Percentiles rank a stretch among this genome's conserved stretches.
Evolutionary conservation across 768 basidiomycete genomes (phyloP).

Genomic region (Rhodosporidiobolus sp.): DNA sequence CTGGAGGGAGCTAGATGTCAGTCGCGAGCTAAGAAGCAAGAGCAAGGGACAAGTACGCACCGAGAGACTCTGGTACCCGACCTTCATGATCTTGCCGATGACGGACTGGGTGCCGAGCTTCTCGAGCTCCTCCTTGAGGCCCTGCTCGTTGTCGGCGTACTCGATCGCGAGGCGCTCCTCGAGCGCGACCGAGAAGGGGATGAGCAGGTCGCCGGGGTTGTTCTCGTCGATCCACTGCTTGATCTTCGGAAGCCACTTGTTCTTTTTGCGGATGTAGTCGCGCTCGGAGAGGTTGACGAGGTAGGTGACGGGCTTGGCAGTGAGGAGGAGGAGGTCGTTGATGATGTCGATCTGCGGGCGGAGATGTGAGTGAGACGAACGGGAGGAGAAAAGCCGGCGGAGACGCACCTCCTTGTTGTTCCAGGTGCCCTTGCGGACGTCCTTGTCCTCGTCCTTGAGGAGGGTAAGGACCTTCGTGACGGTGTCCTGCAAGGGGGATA

Average conservation of each 20-base stretch:
- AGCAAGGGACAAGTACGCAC: conserved; percentile 52
- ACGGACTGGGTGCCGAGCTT: conserved; percentile 62
- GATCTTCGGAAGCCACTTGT: conserved; percentile 98
- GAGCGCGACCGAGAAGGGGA: conserved; percentile 93
- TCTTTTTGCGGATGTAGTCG: conserved; percentile 95
- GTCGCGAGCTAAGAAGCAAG: not conserved
- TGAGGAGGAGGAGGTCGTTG: conserved; percentile 82
- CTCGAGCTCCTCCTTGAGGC: conserved; percentile 69
- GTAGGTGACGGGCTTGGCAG: conserved; percentile 95
- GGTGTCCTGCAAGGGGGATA: conserved; percentile 57
- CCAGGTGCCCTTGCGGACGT: conserved; percentile 92
- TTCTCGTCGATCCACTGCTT: conserved; percentile 96
- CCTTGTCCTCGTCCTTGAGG: conserved; percentile 75
- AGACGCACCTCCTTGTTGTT: conserved; percentile 82
- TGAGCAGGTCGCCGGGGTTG: conserved; percentile 91
- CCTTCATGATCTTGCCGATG: conserved; percentile 89
- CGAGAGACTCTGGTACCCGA: conserved; percentile 82
- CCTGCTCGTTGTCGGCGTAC: conserved; percentile 55
- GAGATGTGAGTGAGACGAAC: conserved; percentile 9
- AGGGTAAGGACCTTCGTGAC: conserved; percentile 80
- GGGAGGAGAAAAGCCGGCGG: conserved; percentile 56
- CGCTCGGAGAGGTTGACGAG: conserved; percentile 94
- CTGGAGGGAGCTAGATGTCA: conserved; percentile 49
- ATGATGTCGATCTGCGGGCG: conserved; percentile 74
- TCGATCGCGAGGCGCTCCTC: conserved; percentile 79